Conservation (phyloP, 768 basidiomycete genomes). For the Collybia sp. region DNA sequence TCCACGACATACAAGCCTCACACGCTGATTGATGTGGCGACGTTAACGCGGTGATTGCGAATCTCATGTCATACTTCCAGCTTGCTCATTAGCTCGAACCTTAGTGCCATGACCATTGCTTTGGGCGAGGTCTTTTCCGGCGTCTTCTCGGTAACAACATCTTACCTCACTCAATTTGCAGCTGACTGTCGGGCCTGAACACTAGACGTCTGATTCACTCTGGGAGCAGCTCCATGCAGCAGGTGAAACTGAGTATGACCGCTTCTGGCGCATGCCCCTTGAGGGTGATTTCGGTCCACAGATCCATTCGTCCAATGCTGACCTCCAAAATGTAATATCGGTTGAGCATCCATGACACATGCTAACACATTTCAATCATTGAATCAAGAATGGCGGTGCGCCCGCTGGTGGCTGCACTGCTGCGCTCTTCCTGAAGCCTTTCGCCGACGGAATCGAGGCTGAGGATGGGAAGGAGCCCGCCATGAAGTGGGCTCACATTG, state of each 20-base stretch:
- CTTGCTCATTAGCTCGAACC: neutral
- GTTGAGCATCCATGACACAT: neutral
- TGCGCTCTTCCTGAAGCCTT: slow-evolving; percentile 82
- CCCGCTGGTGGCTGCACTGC: slow-evolving; percentile 75
- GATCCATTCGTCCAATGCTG: slow-evolving; percentile 75
- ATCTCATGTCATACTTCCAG: neutral
- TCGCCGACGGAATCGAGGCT: slow-evolving; percentile 70
- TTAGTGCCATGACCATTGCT: slow-evolving; percentile 66
- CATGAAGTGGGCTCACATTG: slow-evolving; percentile 83
- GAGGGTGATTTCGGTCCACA: slow-evolving; percentile 77
- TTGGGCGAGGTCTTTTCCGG: slow-evolving; percentile 78
- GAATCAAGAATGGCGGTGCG: slow-evolving; percentile 60
- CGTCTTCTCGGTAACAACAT: slow-evolving; percentile 61
- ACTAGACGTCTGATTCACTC: slow-evolving; percentile 66
- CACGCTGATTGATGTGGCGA: slow-evolving; percentile 84
- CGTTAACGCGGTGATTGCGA: slow-evolving; percentile 64
- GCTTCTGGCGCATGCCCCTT: slow-evolving; percentile 89
- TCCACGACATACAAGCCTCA: slow-evolving; percentile 74
- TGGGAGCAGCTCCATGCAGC: slow-evolving; percentile 68
- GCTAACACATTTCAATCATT: neutral
- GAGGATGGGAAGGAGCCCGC: slow-evolving; percentile 48
- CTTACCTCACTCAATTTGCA: neutral
- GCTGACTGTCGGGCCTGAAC: neutral
- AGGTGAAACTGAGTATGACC: slow-evolving; percentile 72
- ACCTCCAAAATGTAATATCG: slow-evolving; percentile 65